Evolutionary conservation across 2,329 filamentous ascomycete genomes (phyloP).

Genomic region (Cytospora piceae): DNA sequence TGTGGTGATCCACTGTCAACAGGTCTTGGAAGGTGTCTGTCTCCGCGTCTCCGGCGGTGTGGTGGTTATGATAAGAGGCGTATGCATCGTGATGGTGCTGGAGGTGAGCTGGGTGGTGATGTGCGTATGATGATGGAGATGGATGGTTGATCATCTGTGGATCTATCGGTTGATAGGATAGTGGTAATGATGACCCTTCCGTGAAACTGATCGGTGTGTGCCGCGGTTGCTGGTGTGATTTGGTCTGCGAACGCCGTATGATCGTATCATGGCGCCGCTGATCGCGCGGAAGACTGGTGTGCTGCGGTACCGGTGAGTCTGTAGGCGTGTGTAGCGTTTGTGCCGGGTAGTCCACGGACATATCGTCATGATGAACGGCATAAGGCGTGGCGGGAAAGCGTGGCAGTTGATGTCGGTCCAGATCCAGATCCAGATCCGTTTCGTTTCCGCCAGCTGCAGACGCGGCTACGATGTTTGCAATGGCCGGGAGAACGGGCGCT

Average conservation of each 20-base stretch:
- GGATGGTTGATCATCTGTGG: constrained; percentile 58
- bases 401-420: constrained; percentile 31
- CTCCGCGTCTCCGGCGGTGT: constrained; percentile 41
- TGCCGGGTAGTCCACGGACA: constrained; percentile 46
- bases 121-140: constrained; percentile 36
- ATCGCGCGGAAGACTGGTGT: constrained; percentile 30
- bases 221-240: constrained; percentile 39
- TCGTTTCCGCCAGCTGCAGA: constrained; percentile 11
- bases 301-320: constrained; percentile 37
- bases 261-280: constrained; percentile 19
- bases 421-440: constrained; percentile 20
- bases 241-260: constrained; percentile 27
- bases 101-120: constrained; percentile 35
- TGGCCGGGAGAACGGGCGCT: constrained; percentile 33
- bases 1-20: constrained; percentile 47
- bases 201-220: constrained; percentile 43
- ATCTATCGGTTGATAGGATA: constrained; percentile 58
- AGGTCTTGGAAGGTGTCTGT: constrained; percentile 57
- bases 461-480: constrained; percentile 8
- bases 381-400: constrained; percentile 44
- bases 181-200: constrained; percentile 34
- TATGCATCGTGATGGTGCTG: constrained; percentile 38
- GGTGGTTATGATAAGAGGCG: constrained; percentile 40
- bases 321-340: constrained; percentile 36
- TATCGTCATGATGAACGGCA: constrained; percentile 50